Evolutionary conservation across 805 yeast genomes (phyloP).

Genomic region (Yarrowia sp.): DNA sequence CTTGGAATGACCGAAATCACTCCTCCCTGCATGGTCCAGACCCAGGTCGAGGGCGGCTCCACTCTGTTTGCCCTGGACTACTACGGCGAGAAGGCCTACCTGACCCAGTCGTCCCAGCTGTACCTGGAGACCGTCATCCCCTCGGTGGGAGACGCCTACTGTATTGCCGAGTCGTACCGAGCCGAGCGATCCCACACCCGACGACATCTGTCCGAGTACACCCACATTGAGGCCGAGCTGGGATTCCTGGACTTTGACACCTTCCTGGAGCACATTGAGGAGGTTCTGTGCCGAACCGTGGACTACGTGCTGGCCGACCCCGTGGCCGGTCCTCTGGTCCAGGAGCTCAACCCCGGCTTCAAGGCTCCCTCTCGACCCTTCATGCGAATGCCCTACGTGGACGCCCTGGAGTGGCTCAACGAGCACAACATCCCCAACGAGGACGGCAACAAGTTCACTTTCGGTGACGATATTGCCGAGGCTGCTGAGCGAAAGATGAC

Average conservation of each 20-base stretch:
- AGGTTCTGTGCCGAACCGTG: conserved; percentile 69
- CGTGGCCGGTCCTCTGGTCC: conserved; percentile 85
- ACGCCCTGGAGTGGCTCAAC: conserved; percentile 95
- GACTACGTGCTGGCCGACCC: conserved; percentile 87
- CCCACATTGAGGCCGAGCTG: conserved; percentile 95
- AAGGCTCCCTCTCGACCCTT: conserved; percentile 84
- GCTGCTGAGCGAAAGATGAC: conserved; percentile 99
- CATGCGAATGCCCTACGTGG: conserved; percentile 86
- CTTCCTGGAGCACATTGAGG: conserved; percentile 83
- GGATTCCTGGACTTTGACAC: conserved; percentile 89
- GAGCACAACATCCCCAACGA: conserved; percentile 94
- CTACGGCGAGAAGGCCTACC: conserved; percentile 95
- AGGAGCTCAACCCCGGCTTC: conserved; percentile 92
- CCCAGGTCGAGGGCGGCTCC: conserved; percentile 99
- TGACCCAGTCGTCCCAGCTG: conserved; percentile 96
- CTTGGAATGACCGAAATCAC: conserved; percentile 88
- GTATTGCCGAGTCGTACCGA: conserved; percentile 98
- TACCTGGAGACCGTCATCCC: conserved; percentile 97
- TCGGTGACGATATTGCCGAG: conserved; percentile 99
- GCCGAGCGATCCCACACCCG: conserved; percentile 99
- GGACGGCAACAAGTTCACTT: conserved; percentile 89
- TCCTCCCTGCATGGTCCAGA: conserved; percentile 99
- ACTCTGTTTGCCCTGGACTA: conserved; percentile 91
- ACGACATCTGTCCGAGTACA: conserved; percentile 95
- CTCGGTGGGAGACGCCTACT: conserved; percentile 94